phyloP scores from a whole-genome alignment of 441 rosid genomes.

The Pelargonium myrrhifolium region DNA sequence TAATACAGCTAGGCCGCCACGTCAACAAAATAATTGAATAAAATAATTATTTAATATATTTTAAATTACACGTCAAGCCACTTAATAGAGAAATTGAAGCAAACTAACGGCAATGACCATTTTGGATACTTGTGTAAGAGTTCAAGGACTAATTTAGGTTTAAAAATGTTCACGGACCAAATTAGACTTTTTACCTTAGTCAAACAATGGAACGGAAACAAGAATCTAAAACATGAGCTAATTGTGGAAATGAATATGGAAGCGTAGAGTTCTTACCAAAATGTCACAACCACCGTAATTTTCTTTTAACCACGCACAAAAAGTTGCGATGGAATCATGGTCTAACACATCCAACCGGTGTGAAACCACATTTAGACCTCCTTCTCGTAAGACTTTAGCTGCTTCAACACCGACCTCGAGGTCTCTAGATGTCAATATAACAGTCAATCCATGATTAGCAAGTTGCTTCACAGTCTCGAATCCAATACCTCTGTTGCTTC shows the following conservation, averaged over 20 bases:
- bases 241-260: not conserved
- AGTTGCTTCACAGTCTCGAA: conserved; percentile 77
- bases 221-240: not conserved
- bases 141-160: too few relatives aligned
- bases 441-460: conserved; percentile 66
- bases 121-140: too few relatives aligned
- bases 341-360: conserved; percentile 70
- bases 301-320: conserved; percentile 53
- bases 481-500: conserved; percentile 86
- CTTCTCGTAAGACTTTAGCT: conserved; percentile 50
- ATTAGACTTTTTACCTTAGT: too few relatives aligned
- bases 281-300: conserved; percentile 61
- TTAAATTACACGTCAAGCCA: too few relatives aligned
- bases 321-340: conserved; percentile 38
- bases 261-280: conserved; percentile 38
- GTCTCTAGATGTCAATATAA: conserved; percentile 75
- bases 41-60: too few relatives aligned
- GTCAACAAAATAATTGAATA: too few relatives aligned
- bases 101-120: too few relatives aligned
- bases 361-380: conserved; percentile 52
- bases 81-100: too few relatives aligned
- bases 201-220: too few relatives aligned
- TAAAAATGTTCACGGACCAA: too few relatives aligned
- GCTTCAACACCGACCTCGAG: conserved; percentile 52
- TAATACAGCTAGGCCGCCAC: too few relatives aligned